Evolutionary conservation across 1,139 yeast species (phyloP), one percentile per base, ranked within the genome.

Genomic region (Blastobotrys serpentis): DNA sequence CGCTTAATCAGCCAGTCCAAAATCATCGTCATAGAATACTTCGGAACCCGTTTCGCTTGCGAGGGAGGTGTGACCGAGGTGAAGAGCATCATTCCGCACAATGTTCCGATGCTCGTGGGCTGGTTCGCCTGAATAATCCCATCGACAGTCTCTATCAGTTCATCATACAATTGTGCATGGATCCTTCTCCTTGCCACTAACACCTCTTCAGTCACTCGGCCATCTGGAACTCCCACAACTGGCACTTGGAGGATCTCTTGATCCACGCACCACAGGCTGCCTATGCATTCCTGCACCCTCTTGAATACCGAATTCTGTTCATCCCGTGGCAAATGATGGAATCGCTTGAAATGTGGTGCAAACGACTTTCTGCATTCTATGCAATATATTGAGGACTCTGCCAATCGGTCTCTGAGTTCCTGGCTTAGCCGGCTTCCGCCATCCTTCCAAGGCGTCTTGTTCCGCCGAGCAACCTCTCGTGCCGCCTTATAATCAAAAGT

Each of bases 1-100:
- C 40, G 39, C 21, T 37, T 37, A n/a, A 32, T 25, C 18, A 42
- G 32, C 45, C 45, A 42, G 23, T 42, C 45, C 25, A 21, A 16
- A 2, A 42, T 14, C 45, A 42, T 34, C 29, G 30, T 22, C 22
- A 34, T 29, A 3, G 39, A 17, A 25, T 32, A 33, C n/a, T 34
- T 33, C 16, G 45, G 40, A 18, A 19, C 23, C 40, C 19, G 26
- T 13, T 34, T 33, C 11, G 45, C 26, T n/a, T 25, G 39, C 2
- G 40, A 29, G n/a, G 45, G 45, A 32, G 33, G 42, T 10, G 42
- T 13, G 18, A 39, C 11, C 4, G 33, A 23, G 6, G 42, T 26
- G 14, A 23, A 39, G 21, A 39, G 5, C 10, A 14, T 13, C 32
- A 39, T 11, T 13, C 33, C 42, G 21, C 19, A 18, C 30, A 39